Evolutionary conservation across 345 rosid species (phyloP).

Genomic region (Gossypium rotundifolium): DNA sequence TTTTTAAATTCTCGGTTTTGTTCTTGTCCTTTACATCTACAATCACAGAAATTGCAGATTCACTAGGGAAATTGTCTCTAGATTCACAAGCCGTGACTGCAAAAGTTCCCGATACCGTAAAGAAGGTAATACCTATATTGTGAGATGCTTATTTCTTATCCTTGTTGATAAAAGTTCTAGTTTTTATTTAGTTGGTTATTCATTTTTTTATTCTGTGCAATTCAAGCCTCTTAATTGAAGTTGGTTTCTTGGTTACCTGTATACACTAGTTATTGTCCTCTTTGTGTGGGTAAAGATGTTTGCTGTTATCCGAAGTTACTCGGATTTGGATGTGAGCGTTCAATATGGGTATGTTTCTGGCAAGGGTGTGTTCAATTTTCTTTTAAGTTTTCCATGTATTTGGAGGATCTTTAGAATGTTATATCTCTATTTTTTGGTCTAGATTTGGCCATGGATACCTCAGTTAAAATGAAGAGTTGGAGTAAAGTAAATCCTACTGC

Average conservation of each 20-base stretch:
- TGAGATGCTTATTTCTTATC: background rate
- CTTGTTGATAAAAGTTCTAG: background rate
- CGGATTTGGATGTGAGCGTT: background rate
- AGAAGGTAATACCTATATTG: conserved; percentile 31
- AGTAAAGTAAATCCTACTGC: background rate
- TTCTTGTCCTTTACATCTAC: conserved; percentile 28
- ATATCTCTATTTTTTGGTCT: background rate
- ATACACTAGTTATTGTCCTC: background rate
- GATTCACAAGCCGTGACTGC: conserved; percentile 35
- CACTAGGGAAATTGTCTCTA: conserved; percentile 50
- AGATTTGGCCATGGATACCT: background rate
- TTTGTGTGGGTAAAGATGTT: background rate
- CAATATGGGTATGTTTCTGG: background rate
- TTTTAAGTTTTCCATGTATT: background rate
- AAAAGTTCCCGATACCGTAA: conserved; percentile 27
- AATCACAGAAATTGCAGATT: conserved; percentile 50
- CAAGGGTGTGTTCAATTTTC: background rate
- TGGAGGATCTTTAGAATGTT: background rate
- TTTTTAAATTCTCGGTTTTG: background rate
- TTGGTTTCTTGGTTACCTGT: background rate
- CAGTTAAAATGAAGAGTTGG: background rate
- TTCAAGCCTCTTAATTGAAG: background rate
- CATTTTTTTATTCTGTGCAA: background rate
- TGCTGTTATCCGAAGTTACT: background rate
- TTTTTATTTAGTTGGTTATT: background rate